Base-by-base conservation (phyloP, 176 grass and related monocot genomes). In the Olyra latifolia region DNA sequence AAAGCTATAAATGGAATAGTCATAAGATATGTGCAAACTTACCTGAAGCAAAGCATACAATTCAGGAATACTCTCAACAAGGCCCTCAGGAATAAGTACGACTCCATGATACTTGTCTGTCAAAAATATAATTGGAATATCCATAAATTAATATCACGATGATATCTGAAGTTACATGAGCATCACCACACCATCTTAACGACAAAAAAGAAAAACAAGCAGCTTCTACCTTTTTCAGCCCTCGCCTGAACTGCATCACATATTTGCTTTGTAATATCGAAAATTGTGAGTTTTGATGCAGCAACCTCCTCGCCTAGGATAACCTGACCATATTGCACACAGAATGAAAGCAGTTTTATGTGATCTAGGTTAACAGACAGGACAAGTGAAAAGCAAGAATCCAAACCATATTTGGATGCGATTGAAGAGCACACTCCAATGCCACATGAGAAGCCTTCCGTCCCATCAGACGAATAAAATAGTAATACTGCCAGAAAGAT, bases 391-490 rank as follows among this genome's bases (percentile, higher is more conserved):
- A 81, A 46, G 39, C 48, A 80, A 24, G 12, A 82, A 42, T 61
- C 19, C 72, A 45, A 22, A 99, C 96, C 96, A 95, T 93, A 89
- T 99, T 99, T 24, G 96, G 96, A 87, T 99, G 96, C 22, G 96
- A 95, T 67, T 99, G 96, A 75, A 99, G 96, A 82, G 92, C 66
- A 86, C 96, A 99, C 53, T 99, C 96, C 88, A 99, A 79, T 35
- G 96, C 96, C 66, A 99, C 96, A 82, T 99, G 96, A 73, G 96
- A 99, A 72, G 96, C 96, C 88, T 99, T 99, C 43, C 93, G 90
- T 27, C 96, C 96, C 96, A 99, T 99, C 78, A 99, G 35, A 8
- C 96, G 92, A 89, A 99, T 93, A 78, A 99, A 99, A 76, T 99
- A 99, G 75, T 99, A 99, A 82, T 99, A 99, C 96, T 99, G 72